phyloP scores from a whole-genome alignment of 225 moss, liverwort and hornwort genomes.

The Pseudisothecium myosuroides region DNA sequence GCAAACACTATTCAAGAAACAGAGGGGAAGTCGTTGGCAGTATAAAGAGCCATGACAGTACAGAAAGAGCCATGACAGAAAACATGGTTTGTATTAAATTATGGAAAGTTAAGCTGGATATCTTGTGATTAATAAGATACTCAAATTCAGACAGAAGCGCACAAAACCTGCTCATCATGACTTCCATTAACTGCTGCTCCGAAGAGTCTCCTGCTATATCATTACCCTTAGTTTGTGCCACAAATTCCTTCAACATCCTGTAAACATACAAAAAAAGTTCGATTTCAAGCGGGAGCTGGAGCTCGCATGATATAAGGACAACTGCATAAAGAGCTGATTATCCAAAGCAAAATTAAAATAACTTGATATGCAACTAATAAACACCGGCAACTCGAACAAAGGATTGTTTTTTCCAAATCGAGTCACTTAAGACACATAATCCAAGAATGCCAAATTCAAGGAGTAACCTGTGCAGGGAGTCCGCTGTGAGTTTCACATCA shows the following conservation, averaged over 20 bases:
- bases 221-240: slow-evolving; percentile 32
- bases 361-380: not conserved
- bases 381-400: not conserved
- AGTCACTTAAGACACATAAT: not conserved
- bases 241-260: slow-evolving; percentile 90
- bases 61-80: not conserved
- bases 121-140: not conserved
- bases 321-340: not conserved
- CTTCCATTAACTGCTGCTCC: slow-evolving; percentile 71
- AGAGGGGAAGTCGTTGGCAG: not conserved
- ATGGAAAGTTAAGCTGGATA: not conserved
- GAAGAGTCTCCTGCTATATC: slow-evolving; percentile 23
- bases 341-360: not conserved
- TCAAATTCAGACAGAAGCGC: not conserved
- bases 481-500: slow-evolving; percentile 76
- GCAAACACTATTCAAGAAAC: not conserved
- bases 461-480: slow-evolving; percentile 53
- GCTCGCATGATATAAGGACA: not conserved
- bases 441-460: not conserved
- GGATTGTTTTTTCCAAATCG: not conserved
- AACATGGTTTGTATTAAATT: not conserved
- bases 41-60: not conserved
- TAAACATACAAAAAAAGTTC: not conserved
- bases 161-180: slow-evolving; percentile 53
- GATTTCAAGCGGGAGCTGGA: not conserved